phyloP scores from a whole-genome alignment of 257 asterid genomes.

The Fraxinus cuspidata region DNA sequence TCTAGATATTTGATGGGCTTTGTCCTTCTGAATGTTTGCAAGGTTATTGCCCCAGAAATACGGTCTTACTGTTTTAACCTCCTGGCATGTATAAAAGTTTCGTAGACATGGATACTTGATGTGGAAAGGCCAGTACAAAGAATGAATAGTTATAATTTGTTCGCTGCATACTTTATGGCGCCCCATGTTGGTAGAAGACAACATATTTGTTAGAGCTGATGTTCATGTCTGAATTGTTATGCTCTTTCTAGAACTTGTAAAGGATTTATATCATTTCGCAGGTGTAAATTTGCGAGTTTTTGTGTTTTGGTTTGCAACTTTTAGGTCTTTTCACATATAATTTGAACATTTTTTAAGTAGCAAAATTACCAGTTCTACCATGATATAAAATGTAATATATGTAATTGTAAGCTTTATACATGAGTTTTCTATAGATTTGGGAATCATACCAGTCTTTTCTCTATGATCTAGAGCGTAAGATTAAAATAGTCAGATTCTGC shows the following conservation, averaged over 20 bases:
- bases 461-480: neutral
- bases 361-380: neutral
- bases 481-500: neutral
- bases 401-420: neutral
- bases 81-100: neutral
- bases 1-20: neutral
- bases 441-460: neutral
- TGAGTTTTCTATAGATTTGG: neutral
- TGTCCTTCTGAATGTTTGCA: neutral
- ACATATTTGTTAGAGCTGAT: neutral
- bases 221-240: neutral
- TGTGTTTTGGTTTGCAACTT: neutral
- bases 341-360: neutral
- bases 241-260: neutral
- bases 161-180: neutral
- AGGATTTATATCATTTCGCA: neutral
- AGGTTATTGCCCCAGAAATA: neutral
- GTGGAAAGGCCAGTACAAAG: neutral
- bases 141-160: neutral
- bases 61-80: neutral
- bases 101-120: neutral
- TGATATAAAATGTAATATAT: neutral
- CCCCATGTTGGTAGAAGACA: neutral
- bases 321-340: neutral
- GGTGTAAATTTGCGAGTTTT: neutral